These are phyloP conservation scores for Chlamydomonas incerta DNA, from an alignment of 139 green algal species.

Conservation along the genomic window DNA sequence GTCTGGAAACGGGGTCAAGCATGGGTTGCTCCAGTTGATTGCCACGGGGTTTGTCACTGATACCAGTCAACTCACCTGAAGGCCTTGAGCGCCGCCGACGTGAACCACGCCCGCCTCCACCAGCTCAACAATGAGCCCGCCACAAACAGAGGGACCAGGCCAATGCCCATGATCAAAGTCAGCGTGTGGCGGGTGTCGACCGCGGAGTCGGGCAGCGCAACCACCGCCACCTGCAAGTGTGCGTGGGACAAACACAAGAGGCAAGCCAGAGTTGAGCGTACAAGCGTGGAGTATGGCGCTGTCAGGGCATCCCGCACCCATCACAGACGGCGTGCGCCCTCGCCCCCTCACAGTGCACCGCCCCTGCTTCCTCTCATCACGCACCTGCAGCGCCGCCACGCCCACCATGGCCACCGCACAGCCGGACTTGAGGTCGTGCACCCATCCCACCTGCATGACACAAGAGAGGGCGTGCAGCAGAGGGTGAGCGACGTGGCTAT, in stretches of 20 bases:
- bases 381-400: not conserved
- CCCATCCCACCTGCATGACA: slow-evolving; percentile 19
- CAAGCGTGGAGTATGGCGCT: no score
- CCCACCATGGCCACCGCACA: not conserved
- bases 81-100: not conserved
- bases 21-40: no score
- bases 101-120: not conserved
- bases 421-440: slow-evolving; percentile 30
- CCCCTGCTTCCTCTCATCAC: no score
- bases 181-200: not conserved
- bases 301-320: no score
- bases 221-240: not conserved
- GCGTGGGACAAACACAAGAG: not conserved
- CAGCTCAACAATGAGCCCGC: not conserved
- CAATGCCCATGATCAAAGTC: not conserved
- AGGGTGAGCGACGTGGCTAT: no score
- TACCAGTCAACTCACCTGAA: no score
- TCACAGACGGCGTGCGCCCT: no score
- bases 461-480: no score
- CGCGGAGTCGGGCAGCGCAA: not conserved
- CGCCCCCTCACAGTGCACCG: no score
- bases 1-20: no score
- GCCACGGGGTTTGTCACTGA: no score
- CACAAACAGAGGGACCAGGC: not conserved
- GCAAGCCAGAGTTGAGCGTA: no score